Evolutionary conservation across 1,284 basidiomycete species (phyloP), one percentile per base, ranked within the genome.

Genomic region (Veloboletus limbatus): DNA sequence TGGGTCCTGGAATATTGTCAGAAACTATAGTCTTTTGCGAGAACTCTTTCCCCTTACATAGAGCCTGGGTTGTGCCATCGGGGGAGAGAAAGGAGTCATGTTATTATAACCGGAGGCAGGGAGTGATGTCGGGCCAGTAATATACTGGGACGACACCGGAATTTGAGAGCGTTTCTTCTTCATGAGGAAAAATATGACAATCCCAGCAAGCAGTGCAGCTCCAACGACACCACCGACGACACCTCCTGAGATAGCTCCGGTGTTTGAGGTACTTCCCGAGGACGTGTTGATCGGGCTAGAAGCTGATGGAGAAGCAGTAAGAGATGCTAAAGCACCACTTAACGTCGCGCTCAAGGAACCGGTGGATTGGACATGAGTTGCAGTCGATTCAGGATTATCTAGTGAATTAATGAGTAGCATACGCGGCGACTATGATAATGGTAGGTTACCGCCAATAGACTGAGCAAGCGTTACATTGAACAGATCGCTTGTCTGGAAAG

Each of bases 201-300:
- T 42, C 6, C 51, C 62, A 8, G 36, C 57, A 8, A 72, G 55
- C 18, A 66, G 20, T 3, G 60, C 65, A 21, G 66, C 41, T 8
- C 58, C 61, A 1, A 68, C 47, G 6, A 70, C 40, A 21, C 66
- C 74, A 25, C 74, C 74, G 9, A 76, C 60, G 6, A 73, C 65
- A 14, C 71, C 71, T 7, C 57, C 67, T 1, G 59, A 66, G 13
- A 65, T 67, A 8, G 62, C 60, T 4, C 48, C 65, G 0, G 50
- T 39, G 21, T 54, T 44, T 11, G 52, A 49, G 9, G 11, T 50
- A 2, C 14, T 49, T 1, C 34, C 7, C 4, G 49, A 40, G 2
- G 51, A 25, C 6, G 44, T 5, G 8, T 48, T 0, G 28, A 0
- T 13, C 25, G 40, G n/a, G 11, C 25, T 24, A 6, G 41, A 27